Percentiles rank a stretch among this genome's conserved stretches.
Evolutionary conservation across 805 yeast genomes (phyloP).

Genomic region (Nematodospora valgi): DNA sequence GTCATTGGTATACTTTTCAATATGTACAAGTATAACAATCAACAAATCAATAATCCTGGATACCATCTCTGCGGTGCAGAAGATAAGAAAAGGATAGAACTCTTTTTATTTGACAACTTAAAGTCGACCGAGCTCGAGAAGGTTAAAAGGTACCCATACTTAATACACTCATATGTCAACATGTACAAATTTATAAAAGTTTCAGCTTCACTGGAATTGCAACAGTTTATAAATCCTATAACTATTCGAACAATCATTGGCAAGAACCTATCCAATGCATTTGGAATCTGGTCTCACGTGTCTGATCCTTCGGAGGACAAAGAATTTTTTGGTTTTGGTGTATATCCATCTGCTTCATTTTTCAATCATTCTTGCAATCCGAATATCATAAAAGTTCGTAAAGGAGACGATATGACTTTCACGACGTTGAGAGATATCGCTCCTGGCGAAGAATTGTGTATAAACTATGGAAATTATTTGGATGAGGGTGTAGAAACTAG

Average conservation of each 20-base stretch:
- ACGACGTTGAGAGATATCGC: slow-evolving; percentile 36
- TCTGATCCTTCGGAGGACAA: slow-evolving; percentile 38
- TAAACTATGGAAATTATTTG: slow-evolving; percentile 55
- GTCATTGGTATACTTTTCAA: slow-evolving; percentile 38
- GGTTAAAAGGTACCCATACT: slow-evolving; percentile 42
- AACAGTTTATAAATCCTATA: slow-evolving; percentile 33
- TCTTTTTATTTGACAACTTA: slow-evolving; percentile 33
- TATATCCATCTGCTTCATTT: slow-evolving; percentile 61
- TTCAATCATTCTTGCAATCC: slow-evolving; percentile 67
- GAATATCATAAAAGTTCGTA: slow-evolving; percentile 47
- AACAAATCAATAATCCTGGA: background rate
- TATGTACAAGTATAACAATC: slow-evolving; percentile 13
- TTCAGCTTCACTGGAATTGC: slow-evolving; percentile 32
- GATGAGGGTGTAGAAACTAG: slow-evolving; percentile 40
- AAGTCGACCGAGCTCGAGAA: slow-evolving; percentile 53
- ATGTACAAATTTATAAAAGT: slow-evolving; percentile 47
- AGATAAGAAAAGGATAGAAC: slow-evolving; percentile 15
- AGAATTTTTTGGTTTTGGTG: slow-evolving; percentile 58
- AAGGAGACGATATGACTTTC: slow-evolving; percentile 39
- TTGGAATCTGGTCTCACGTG: slow-evolving; percentile 59
- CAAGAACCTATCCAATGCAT: slow-evolving; percentile 61
- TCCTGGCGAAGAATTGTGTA: slow-evolving; percentile 50
- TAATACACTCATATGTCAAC: slow-evolving; percentile 44
- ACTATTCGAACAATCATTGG: slow-evolving; percentile 50
- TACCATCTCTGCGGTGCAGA: too few species aligned